Percentiles rank a stretch among this genome's conserved stretches.
These are phyloP conservation scores for Sutorius eximius DNA, from an alignment of 1,284 basidiomycete genomes.

Conservation along the genomic window DNA sequence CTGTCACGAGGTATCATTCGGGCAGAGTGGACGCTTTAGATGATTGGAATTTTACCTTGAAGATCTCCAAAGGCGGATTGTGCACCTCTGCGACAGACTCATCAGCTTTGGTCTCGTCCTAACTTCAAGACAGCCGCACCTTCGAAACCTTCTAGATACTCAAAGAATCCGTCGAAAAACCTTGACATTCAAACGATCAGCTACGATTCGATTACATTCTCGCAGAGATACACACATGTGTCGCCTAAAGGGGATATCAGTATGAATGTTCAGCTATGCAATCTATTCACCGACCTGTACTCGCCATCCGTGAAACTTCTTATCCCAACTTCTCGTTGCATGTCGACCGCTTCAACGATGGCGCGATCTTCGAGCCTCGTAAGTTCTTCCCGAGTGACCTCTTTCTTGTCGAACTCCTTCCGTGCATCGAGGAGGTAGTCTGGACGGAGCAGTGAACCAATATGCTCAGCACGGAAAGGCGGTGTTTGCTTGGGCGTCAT, in stretches of 20 bases:
- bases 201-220: not conserved
- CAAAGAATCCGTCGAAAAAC: conserved; percentile 32
- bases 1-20: conserved; percentile 8
- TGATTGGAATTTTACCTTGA: conserved; percentile 18
- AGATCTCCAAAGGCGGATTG: conserved; percentile 29
- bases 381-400: conserved; percentile 44
- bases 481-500: conserved; percentile 31
- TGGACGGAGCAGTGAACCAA: conserved; percentile 63
- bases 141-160: conserved; percentile 29
- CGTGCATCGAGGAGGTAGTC: conserved; percentile 50
- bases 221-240: conserved; percentile 25
- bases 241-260: conserved; percentile 19
- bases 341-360: conserved; percentile 49
- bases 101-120: conserved; percentile 1
- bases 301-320: conserved; percentile 65
- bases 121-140: conserved; percentile 5
- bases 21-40: not conserved
- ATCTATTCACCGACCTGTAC: conserved; percentile 44
- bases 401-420: conserved; percentile 40
- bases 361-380: conserved; percentile 52
- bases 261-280: conserved; percentile 49
- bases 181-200: conserved; percentile 13
- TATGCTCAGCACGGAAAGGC: conserved; percentile 56
- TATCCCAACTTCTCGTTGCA: conserved; percentile 53
- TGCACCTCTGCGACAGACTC: conserved; percentile 16